phyloP scores from a whole-genome alignment of 2,329 filamentous ascomycete genomes.

The Nothophaeocryptopus gaeumannii region DNA sequence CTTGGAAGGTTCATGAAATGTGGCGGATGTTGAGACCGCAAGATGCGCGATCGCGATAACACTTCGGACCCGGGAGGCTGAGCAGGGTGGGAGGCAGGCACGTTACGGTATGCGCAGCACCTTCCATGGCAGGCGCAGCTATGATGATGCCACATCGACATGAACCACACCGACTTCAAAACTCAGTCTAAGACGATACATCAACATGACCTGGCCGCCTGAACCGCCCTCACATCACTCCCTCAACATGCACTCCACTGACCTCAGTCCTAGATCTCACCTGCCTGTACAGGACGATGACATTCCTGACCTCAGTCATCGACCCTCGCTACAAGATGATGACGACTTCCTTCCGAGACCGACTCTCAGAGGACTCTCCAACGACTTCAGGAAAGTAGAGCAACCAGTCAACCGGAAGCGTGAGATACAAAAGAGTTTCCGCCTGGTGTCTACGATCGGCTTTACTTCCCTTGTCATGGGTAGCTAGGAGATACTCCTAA shows the following conservation, averaged over 20 bases:
- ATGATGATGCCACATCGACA: too few species aligned
- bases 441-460: conserved; percentile 31
- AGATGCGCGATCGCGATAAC: too few species aligned
- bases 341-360: too few species aligned
- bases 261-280: neutral
- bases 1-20: neutral
- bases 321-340: neutral
- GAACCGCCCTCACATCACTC: neutral
- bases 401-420: conserved; percentile 14
- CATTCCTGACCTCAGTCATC: conserved; percentile 2
- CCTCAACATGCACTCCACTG: too few species aligned
- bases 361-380: conserved; percentile 1
- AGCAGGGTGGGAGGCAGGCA: too few species aligned
- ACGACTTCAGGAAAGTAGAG: conserved; percentile 5
- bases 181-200: neutral
- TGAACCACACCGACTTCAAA: neutral
- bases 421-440: conserved; percentile 26
- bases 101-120: too few species aligned
- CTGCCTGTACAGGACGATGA: conserved; percentile 1
- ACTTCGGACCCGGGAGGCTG: too few species aligned
- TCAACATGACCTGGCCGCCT: neutral
- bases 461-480: conserved; percentile 51
- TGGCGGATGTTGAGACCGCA: too few species aligned
- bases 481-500: conserved; percentile 49
- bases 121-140: too few species aligned